Evolutionary conservation across 768 basidiomycete species (phyloP), one percentile per base, ranked within the genome.

Genomic region (Mycena kentingensis): DNA sequence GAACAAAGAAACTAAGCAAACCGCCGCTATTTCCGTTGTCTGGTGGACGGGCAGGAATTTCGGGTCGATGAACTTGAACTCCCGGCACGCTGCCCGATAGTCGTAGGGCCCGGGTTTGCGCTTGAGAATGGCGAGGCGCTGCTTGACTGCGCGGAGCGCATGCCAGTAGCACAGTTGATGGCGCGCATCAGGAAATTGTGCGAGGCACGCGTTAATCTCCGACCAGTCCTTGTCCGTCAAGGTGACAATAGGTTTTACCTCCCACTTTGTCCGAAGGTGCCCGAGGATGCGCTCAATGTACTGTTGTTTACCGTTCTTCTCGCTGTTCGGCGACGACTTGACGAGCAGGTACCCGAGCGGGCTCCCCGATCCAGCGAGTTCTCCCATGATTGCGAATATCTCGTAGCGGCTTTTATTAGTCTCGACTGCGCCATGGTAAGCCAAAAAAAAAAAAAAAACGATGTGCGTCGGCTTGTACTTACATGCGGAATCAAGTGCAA

Each of bases 161-260:
- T 74, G 73, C 73, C 72, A 74, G 41, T 69, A 69, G 55, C 72
- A 75, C 0, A 75, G 55, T 49, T 72, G 72, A 36, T 71, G 68
- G 46, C 73, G 74, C 13, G 70, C 66, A 8, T 61, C 27, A 4
- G 67, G 68, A 44, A 61, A 69, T 6, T 54, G 41, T 0, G 44
- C 48, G 1, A 42, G 52, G 55, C 66, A 67, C 3, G 70, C 68
- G 53, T 71, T 68, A 42, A 76, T 72, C 38, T 72, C 70, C 0
- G 66, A 57, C 51, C 51, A 58, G 42, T 71, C 68, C 49, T 75
- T 74, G 60, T 74, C 71, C 1, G 67, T 61, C 0, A 68, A 54
- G 2, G 67, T 73, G 45, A 67, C 56, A 16, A 66, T 62, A 1
- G 65, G 54, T 2, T 54, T n/a, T 0, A 65, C 24, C 1, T 43